These are phyloP conservation scores for Penicillium flavigenum DNA, from an alignment of 495 filamentous ascomycete species.

Conservation along the genomic window DNA sequence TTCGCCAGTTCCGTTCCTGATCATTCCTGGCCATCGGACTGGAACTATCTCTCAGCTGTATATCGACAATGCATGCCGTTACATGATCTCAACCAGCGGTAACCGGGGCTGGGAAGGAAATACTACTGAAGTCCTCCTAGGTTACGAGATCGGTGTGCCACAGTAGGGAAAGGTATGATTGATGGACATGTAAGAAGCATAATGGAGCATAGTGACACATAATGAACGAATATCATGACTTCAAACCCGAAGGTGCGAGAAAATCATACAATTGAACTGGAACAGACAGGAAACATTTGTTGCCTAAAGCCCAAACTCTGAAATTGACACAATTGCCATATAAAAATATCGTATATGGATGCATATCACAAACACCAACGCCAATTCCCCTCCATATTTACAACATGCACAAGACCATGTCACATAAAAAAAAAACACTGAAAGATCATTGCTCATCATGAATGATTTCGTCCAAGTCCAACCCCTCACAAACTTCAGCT, in stretches of 20 bases:
- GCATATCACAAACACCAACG: slow-evolving; percentile 11
- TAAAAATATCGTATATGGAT: neutral
- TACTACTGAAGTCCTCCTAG: slow-evolving; percentile 84
- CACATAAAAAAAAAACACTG: slow-evolving; percentile 10
- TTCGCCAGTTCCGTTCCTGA: slow-evolving; percentile 85
- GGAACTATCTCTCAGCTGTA: slow-evolving; percentile 84
- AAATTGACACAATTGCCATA: neutral
- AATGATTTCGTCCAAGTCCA: slow-evolving; percentile 34
- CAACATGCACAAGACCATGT: slow-evolving; percentile 5
- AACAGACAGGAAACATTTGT: neutral
- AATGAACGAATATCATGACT: slow-evolving; percentile 13
- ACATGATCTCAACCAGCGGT: slow-evolving; percentile 86
- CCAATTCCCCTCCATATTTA: slow-evolving; percentile 12
- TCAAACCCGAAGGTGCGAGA: neutral
- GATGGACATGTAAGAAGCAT: neutral
- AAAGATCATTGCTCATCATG: slow-evolving; percentile 27
- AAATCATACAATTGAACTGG: neutral
- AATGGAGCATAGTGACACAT: neutral
- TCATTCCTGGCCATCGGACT: slow-evolving; percentile 89
- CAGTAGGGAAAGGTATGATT: slow-evolving; percentile 15
- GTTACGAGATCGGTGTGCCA: slow-evolving; percentile 80
- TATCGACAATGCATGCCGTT: slow-evolving; percentile 82
- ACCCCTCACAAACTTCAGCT: slow-evolving; percentile 38
- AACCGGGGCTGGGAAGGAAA: slow-evolving; percentile 96
- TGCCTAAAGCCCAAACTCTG: neutral